A percentile compares a stretch with the other conserved stretches of the same genome.
phyloP scores from a whole-genome alignment of 495 filamentous ascomycete species.

The Penicillium diatomitis region DNA sequence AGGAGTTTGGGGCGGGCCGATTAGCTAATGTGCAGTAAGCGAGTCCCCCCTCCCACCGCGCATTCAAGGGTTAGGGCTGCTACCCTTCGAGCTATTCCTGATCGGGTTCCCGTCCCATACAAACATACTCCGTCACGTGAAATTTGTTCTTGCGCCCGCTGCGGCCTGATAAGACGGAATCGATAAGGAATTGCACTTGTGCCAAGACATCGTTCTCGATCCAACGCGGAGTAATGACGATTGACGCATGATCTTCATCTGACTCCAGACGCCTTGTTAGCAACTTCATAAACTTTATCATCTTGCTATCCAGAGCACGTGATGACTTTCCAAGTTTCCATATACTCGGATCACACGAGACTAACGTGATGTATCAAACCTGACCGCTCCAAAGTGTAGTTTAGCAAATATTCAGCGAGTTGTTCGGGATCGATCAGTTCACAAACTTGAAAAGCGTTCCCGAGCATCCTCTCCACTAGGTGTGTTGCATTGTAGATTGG shows the following conservation, averaged over 20 bases:
- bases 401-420: too few relatives aligned
- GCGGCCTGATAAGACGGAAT: too few relatives aligned
- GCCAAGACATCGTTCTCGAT: neutral
- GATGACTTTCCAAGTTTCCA: neutral
- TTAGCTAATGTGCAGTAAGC: constrained; percentile 45
- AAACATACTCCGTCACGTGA: neutral
- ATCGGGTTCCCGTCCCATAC: constrained; percentile 1
- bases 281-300: neutral
- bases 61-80: constrained; percentile 12
- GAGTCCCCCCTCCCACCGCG: constrained; percentile 19
- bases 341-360: too few relatives aligned
- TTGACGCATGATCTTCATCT: neutral
- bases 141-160: too few relatives aligned
- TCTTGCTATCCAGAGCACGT: neutral
- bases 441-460: too few relatives aligned
- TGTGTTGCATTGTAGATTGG: too few relatives aligned
- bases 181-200: too few relatives aligned
- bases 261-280: neutral
- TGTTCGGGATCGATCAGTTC: too few relatives aligned
- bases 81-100: constrained; percentile 13
- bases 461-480: too few relatives aligned
- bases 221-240: neutral
- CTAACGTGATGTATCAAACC: too few relatives aligned
- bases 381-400: too few relatives aligned
- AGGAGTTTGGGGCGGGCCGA: constrained; percentile 39